These are phyloP conservation scores for Chalciporus piperatus DNA, from an alignment of 768 basidiomycete genomes.

Conservation along the genomic window DNA sequence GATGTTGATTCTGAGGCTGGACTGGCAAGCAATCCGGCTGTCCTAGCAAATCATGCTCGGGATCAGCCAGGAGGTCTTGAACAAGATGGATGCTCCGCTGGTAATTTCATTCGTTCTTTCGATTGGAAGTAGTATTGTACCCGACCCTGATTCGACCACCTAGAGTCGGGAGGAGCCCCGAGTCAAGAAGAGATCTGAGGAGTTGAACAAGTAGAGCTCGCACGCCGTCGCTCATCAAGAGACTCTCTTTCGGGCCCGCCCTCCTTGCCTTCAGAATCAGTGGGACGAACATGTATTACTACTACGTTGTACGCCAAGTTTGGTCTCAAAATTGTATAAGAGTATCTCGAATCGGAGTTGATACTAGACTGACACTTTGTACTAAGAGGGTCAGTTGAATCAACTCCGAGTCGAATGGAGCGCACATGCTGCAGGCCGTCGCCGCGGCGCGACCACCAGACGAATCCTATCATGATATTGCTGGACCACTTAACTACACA, in stretches of 20 bases:
- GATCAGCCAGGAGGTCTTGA: conserved; percentile 43
- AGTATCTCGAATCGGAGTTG: neutral
- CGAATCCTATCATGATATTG: no score
- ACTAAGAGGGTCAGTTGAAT: no score
- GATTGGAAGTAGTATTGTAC: neutral
- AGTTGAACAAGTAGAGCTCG: conserved; percentile 39
- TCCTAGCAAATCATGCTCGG: conserved; percentile 46
- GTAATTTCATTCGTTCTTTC: conserved; percentile 31
- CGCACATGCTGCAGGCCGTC: no score
- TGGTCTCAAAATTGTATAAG: neutral
- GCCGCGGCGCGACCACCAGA: no score
- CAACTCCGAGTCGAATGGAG: no score
- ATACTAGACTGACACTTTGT: no score
- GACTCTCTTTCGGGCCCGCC: no score
- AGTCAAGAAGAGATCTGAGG: conserved; percentile 43
- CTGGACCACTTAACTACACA: no score
- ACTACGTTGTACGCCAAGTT: neutral
- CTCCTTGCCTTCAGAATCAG: neutral
- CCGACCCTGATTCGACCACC: neutral
- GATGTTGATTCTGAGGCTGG: conserved; percentile 40
- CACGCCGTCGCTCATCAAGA: neutral
- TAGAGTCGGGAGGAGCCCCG: conserved; percentile 55
- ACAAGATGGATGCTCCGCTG: conserved; percentile 45
- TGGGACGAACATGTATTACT: neutral
- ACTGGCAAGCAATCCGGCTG: conserved; percentile 38